These are phyloP conservation scores for Diplocarpon rosae DNA, from an alignment of 2,329 filamentous ascomycete genomes.

Conservation along the genomic window DNA sequence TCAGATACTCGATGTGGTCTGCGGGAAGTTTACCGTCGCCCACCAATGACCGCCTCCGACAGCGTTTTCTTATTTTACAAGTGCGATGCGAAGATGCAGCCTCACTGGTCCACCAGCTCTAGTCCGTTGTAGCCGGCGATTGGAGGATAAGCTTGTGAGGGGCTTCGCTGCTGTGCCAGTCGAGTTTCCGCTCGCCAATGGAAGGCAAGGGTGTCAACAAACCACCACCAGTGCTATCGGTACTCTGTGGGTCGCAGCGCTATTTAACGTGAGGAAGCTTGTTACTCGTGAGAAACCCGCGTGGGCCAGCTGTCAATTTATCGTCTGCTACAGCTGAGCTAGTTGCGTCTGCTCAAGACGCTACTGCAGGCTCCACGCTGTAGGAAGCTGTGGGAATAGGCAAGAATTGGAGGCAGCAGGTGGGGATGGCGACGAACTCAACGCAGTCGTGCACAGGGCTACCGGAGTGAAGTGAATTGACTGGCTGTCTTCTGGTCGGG, in stretches of 20 bases:
- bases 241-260: slow-evolving; percentile 2
- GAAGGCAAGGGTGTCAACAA: slow-evolving; percentile 2
- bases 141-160: neutral
- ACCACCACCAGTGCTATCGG: neutral
- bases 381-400: too few relatives aligned
- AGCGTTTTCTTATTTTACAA: slow-evolving; percentile 10
- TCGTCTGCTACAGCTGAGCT: neutral
- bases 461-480: neutral
- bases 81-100: slow-evolving; percentile 5
- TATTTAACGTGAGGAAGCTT: slow-evolving; percentile 4
- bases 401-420: too few relatives aligned
- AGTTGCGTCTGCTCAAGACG: neutral
- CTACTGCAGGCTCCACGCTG: too few relatives aligned
- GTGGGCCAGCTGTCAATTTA: neutral
- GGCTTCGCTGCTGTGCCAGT: neutral
- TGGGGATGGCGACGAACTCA: too few relatives aligned
- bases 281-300: neutral
- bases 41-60: slow-evolving; percentile 13
- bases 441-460: too few relatives aligned
- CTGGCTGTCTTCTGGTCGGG: slow-evolving; percentile 1
- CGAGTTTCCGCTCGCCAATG: neutral
- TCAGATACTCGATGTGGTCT: slow-evolving; percentile 15
- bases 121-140: neutral
- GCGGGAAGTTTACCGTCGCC: slow-evolving; percentile 8
- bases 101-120: too few relatives aligned